Conservation (phyloP, 345 rosid genomes). For the Dovyalis caffra region DNA sequence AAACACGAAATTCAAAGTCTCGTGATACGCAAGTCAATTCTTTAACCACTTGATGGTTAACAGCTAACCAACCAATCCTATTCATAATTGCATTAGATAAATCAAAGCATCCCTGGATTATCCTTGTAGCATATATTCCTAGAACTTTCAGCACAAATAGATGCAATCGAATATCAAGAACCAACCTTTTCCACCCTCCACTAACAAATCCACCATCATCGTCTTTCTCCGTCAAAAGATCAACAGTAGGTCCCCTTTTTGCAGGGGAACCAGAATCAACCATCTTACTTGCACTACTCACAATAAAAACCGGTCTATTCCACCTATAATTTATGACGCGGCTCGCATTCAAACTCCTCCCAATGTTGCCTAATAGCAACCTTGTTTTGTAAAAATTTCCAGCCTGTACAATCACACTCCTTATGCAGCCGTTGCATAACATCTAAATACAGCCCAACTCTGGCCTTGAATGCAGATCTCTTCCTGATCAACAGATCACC, state of each 20-base stretch:
- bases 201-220: slow-evolving; percentile 69
- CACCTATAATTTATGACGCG: slow-evolving; percentile 29
- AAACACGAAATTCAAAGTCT: neutral
- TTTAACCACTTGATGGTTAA: neutral
- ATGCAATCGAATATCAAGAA: neutral
- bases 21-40: neutral
- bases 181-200: slow-evolving; percentile 91
- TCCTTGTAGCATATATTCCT: neutral
- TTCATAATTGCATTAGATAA: neutral
- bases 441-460: slow-evolving; percentile 46
- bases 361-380: slow-evolving; percentile 24
- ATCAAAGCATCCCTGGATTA: neutral
- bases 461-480: slow-evolving; percentile 34
- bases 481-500: slow-evolving; percentile 15
- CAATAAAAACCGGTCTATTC: slow-evolving; percentile 26
- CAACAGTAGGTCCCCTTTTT: slow-evolving; percentile 38
- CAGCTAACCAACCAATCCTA: neutral
- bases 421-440: slow-evolving; percentile 70
- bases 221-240: slow-evolving; percentile 52
- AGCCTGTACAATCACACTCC: slow-evolving; percentile 62
- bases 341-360: slow-evolving; percentile 40
- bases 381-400: slow-evolving; percentile 44
- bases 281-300: slow-evolving; percentile 58
- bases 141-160: neutral
- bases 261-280: slow-evolving; percentile 60